Percentiles rank a stretch among this genome's conserved stretches.
These are phyloP conservation scores for Oldenlandia corymbosa DNA, from an alignment of 257 asterid species.

Conservation along the genomic window DNA sequence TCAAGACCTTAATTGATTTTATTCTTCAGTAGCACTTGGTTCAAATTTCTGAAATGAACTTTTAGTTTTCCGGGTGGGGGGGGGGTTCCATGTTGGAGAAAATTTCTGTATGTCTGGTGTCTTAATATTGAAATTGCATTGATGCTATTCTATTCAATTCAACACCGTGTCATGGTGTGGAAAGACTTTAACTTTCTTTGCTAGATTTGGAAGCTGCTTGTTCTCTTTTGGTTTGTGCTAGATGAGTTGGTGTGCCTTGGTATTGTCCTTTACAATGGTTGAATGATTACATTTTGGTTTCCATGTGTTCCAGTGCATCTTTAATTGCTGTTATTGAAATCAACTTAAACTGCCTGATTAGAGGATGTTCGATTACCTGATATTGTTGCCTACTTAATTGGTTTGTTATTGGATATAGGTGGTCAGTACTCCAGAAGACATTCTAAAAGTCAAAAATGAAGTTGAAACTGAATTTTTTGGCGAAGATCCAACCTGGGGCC, in stretches of 20 bases:
- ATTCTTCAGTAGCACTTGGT: too few species aligned
- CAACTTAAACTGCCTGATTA: too few species aligned
- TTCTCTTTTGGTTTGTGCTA: too few species aligned
- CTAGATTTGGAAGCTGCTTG: too few species aligned
- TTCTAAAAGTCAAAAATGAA: slow-evolving; percentile 70
- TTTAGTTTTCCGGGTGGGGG: too few species aligned
- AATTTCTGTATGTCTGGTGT: too few species aligned
- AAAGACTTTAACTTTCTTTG: too few species aligned
- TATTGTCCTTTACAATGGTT: not conserved
- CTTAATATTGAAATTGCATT: not conserved
- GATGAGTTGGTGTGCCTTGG: not conserved
- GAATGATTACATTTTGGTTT: not conserved
- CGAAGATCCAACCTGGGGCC: slow-evolving; percentile 61
- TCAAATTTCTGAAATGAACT: too few species aligned
- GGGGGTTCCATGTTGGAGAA: too few species aligned
- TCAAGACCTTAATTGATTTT: too few species aligned
- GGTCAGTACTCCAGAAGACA: slow-evolving; percentile 49
- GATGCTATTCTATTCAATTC: not conserved
- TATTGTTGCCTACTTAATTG: slow-evolving; percentile 6
- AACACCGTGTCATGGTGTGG: too few species aligned
- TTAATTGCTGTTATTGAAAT: not conserved
- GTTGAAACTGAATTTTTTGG: slow-evolving; percentile 80
- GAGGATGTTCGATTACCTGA: not conserved
- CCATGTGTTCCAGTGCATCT: not conserved
- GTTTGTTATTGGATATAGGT: slow-evolving; percentile 39